Base-by-base conservation (phyloP, 2,329 filamentous ascomycete species). In the Exophiala aquamarina region DNA sequence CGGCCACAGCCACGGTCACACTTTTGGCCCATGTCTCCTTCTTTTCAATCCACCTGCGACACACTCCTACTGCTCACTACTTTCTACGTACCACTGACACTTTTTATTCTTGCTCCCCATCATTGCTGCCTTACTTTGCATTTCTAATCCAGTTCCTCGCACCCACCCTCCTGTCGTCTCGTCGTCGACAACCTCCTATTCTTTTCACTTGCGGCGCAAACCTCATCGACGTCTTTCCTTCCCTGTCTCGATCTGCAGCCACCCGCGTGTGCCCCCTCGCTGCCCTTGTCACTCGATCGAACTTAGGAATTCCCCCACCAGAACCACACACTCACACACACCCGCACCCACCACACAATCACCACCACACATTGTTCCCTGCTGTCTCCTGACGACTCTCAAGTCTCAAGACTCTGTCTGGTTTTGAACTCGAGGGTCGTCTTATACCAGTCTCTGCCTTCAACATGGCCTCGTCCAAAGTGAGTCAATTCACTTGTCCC, bases 341-440 rank as follows among this genome's bases (percentile, higher is more conserved):
- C 6, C 6, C 23, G 11, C 23, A 26, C 23, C 23, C 23, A 26
- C 23, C 42, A 13, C n/a, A 45, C 35, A 11, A 14, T 41, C 41
- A 46, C 48, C 42, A 13, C 19, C 35, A 26, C 43, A 28, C 26
- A 35, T 49, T 51, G 44, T 34, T 29, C 38, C 39, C 52, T 37
- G 31, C 39, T 32, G 36, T 47, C 46, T 52, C 52, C 49, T 55
- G 52, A 55, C 52, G 52, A 40, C 52, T 55, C 52, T 55, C 52
- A 49, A 52, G 52, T 55, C 49, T 52, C 52, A 47, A 55, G 49
- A 45, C 49, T 52, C 28, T 33, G 20, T 29, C 15, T 39, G 38
- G 52, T 52, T 49, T 55, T 55, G 52, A 49, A 50, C 52, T 52
- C 52, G 52, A 49, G 52, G 47, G 52, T 55, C 52, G 52, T 55